phyloP scores from a whole-genome alignment of 1,139 yeast genomes.

The Kodamaea suecica region DNA sequence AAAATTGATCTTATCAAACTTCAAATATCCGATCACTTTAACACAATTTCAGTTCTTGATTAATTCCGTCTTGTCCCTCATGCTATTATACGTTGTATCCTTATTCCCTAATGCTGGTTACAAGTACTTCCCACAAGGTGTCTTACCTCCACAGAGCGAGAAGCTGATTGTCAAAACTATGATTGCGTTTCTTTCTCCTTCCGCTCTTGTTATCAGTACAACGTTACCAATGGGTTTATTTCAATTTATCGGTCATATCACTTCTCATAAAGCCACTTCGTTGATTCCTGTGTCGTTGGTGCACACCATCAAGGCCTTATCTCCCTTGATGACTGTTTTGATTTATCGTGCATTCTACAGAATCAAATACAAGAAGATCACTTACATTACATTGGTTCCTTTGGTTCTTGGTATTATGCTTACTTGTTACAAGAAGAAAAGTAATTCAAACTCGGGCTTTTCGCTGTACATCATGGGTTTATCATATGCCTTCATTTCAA shows the following conservation, averaged over 20 bases:
- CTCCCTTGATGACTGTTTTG: slow-evolving; percentile 84
- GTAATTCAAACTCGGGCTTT: slow-evolving; percentile 12
- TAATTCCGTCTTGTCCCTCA: slow-evolving; percentile 54
- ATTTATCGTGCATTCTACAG: slow-evolving; percentile 65
- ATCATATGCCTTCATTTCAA: slow-evolving; percentile 71
- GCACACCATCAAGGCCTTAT: slow-evolving; percentile 85
- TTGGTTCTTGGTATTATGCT: slow-evolving; percentile 79
- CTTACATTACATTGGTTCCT: slow-evolving; percentile 76
- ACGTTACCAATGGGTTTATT: slow-evolving; percentile 92
- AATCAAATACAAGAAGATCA: slow-evolving; percentile 54
- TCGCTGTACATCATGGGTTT: slow-evolving; percentile 58
- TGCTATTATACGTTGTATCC: slow-evolving; percentile 20
- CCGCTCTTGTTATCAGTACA: slow-evolving; percentile 52
- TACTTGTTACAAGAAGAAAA: slow-evolving; percentile 58
- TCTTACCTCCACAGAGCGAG: slow-evolving; percentile 40
- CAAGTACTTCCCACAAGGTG: slow-evolving; percentile 52
- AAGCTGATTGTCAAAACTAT: slow-evolving; percentile 22
- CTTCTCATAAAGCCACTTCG: slow-evolving; percentile 86
- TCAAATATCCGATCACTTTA: slow-evolving; percentile 76
- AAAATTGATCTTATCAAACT: slow-evolving; percentile 65
- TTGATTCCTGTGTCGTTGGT: slow-evolving; percentile 87
- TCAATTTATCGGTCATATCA: slow-evolving; percentile 86
- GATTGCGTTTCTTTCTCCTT: slow-evolving; percentile 48
- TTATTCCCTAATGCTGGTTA: slow-evolving; percentile 5
- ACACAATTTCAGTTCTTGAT: slow-evolving; percentile 81